Percentiles rank a stretch among this genome's conserved stretches.
phyloP scores from a whole-genome alignment of 2,329 filamentous ascomycete genomes.

The Ophiostoma sp. region DNA sequence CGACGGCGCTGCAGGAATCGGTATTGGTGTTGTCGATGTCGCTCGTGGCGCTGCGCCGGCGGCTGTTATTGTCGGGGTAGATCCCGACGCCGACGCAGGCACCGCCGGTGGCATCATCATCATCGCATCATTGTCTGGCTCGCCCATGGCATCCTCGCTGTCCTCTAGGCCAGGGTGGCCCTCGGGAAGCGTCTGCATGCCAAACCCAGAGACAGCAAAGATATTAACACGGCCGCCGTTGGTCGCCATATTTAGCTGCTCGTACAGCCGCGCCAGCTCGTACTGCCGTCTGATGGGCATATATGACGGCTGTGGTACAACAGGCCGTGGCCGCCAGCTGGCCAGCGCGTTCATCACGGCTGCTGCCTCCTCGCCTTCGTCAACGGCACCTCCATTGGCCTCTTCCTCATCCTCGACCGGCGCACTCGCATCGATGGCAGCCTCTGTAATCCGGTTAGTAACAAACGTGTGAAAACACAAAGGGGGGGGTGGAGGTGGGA shows the following conservation, averaged over 20 bases:
- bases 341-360: conserved; percentile 77
- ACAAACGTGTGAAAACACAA: background rate
- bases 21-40: conserved; percentile 23
- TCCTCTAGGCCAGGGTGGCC: conserved; percentile 44
- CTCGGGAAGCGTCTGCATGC: conserved; percentile 50
- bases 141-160: conserved; percentile 53
- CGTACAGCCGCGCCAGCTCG: conserved; percentile 56
- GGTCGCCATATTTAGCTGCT: conserved; percentile 61
- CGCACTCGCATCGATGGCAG: conserved; percentile 88
- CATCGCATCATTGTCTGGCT: conserved; percentile 45
- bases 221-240: conserved; percentile 62
- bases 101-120: conserved; percentile 26
- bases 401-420: conserved; percentile 83
- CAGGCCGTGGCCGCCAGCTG: conserved; percentile 70
- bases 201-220: conserved; percentile 54
- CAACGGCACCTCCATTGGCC: conserved; percentile 70
- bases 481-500: no score
- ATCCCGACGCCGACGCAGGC: conserved; percentile 13
- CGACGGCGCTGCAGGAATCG: conserved; percentile 17
- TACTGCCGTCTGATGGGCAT: conserved; percentile 59
- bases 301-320: conserved; percentile 61
- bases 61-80: conserved; percentile 7
- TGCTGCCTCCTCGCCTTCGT: conserved; percentile 91
- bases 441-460: conserved; percentile 41
- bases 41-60: conserved; percentile 2